Conservation (phyloP, 169 alveolate genomes). For the Pseudocohnilembus persalinus region DNA sequence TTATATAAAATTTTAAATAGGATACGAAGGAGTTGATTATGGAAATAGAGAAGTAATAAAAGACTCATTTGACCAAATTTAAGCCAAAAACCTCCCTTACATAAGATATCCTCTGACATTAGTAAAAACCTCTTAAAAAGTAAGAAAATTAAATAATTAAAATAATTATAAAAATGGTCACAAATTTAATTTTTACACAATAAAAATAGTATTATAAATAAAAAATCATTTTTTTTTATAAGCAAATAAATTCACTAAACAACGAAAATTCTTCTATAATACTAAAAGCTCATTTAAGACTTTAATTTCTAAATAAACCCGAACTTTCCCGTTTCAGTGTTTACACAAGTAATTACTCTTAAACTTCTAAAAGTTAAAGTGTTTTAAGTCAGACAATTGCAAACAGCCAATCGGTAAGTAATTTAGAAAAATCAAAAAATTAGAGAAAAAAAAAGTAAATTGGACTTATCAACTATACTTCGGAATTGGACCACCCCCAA, state of each 20-base stretch:
- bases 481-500: constrained; percentile 6
- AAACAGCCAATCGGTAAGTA: neutral
- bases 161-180: no score
- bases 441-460: neutral
- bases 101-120: neutral
- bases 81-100: neutral
- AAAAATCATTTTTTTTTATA: no score
- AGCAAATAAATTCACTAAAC: neutral
- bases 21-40: neutral
- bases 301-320: neutral
- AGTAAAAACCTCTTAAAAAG: no score
- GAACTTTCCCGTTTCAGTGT: neutral
- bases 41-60: neutral
- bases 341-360: no score
- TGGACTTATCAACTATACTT: constrained; percentile 7
- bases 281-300: neutral
- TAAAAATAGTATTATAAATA: no score
- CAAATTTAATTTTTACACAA: no score
- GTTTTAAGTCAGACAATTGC: neutral
- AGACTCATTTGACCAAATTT: neutral
- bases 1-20: neutral
- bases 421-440: no score
- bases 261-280: neutral
- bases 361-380: neutral
- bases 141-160: no score